Base-by-base conservation (phyloP, 139 green algal species). In the Zygnema circumcarinatum region DNA sequence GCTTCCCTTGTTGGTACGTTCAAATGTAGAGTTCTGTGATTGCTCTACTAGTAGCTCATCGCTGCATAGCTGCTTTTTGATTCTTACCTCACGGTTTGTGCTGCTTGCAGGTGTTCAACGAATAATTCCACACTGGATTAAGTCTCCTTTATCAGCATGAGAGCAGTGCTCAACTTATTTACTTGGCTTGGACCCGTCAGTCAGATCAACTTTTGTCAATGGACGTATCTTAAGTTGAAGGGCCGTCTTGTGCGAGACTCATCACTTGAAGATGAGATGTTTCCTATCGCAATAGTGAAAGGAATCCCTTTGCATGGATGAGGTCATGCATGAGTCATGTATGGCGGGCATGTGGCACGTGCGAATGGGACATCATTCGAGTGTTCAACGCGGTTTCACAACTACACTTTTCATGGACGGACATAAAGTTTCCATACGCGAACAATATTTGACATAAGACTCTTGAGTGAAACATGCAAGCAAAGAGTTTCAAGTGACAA, bases 31-130 rank as follows among this genome's bases (percentile, higher is more conserved):
- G n/a, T n/a, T n/a, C n/a, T n/a, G n/a, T n/a, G n/a, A n/a, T n/a
- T n/a, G n/a, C n/a, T n/a, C n/a, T n/a, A n/a, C n/a, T n/a, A n/a
- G n/a, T n/a, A n/a, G n/a, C n/a, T n/a, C 47, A 62, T 62, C 7
- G 16, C 47, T 62, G 47, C 7, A 62, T 7, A 7, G 16, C 16
- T 7, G 47, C 47, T 62, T 62, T 62, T 62, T 25, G 47, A 16
- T 7, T 62, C 16, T 62, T 62, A 40, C 3, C 69, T 78, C 7
- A 78, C 69, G 3, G 3, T 78, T 78, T 78, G 16, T 53, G 16
- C 16, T 78, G 16, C 69, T 78, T 78, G 69, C 69, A 78, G 69
- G 69, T 78, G 3, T 78, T 78, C 69, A 78, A 78, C 69, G 36
- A 78, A 16, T 39, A 78, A 42, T 72, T 29, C 29, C 56, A 29